These are phyloP conservation scores for Aeschynomene evenia DNA, from an alignment of 306 rosid genomes.

Conservation along the genomic window DNA sequence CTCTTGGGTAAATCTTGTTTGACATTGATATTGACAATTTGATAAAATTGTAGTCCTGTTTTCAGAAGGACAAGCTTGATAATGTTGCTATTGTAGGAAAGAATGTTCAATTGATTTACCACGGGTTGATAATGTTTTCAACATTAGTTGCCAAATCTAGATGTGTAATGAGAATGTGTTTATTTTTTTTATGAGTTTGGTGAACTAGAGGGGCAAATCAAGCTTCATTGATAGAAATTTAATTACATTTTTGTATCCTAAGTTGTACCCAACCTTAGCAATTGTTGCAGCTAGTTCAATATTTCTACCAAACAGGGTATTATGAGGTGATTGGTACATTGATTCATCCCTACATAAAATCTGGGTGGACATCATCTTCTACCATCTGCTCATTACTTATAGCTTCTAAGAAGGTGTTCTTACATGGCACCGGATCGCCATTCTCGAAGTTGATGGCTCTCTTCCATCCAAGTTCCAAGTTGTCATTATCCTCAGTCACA, in stretches of 20 bases:
- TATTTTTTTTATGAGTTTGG: neutral
- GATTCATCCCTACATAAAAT: conserved; percentile 50
- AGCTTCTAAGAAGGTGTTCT: conserved; percentile 28
- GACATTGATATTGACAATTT: neutral
- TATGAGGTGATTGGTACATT: too few species aligned
- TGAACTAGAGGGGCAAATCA: neutral
- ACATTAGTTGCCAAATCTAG: neutral
- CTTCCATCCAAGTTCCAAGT: neutral
- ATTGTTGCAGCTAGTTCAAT: too few species aligned
- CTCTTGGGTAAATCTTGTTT: conserved; percentile 9
- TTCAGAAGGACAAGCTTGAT: conserved; percentile 11
- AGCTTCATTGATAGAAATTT: neutral
- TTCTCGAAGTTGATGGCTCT: neutral
- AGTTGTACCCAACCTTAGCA: neutral
- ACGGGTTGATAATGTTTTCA: neutral
- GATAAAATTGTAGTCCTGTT: conserved; percentile 7
- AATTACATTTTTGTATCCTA: neutral
- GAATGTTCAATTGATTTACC: conserved; percentile 33
- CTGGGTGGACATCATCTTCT: conserved; percentile 83
- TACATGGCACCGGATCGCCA: conserved; percentile 3
- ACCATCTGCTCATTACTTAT: conserved; percentile 52
- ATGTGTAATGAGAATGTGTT: conserved; percentile 4
- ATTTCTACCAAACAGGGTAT: too few species aligned
- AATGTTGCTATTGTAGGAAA: conserved; percentile 30
- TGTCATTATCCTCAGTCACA: conserved; percentile 39